A percentile compares a stretch with the other conserved stretches of the same genome.
Conservation (phyloP, 306 rosid genomes). For the Vigna trinervia region DNA sequence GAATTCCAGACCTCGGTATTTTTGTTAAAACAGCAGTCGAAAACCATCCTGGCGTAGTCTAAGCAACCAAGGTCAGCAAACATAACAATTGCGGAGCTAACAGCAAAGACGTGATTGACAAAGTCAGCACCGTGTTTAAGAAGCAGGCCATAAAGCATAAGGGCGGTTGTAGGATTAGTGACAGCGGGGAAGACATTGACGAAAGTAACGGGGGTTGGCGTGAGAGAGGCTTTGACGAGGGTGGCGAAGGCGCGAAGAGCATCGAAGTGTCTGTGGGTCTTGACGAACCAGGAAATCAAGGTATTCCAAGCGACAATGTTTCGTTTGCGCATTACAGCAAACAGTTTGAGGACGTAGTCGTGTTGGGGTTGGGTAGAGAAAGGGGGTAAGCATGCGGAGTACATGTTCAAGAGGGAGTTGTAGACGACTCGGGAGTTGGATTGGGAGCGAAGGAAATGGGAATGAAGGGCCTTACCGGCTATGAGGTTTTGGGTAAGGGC, state of each 20-base stretch:
- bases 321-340: slow-evolving; percentile 66
- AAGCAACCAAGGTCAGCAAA: slow-evolving; percentile 70
- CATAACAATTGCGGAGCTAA: slow-evolving; percentile 77
- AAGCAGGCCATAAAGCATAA: slow-evolving; percentile 59
- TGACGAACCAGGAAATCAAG: slow-evolving; percentile 74
- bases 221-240: slow-evolving; percentile 53
- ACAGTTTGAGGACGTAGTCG: slow-evolving; percentile 71
- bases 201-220: slow-evolving; percentile 71
- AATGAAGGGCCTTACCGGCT: slow-evolving; percentile 77
- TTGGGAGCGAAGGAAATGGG: slow-evolving; percentile 68
- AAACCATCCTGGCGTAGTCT: slow-evolving; percentile 63
- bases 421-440: slow-evolving; percentile 60
- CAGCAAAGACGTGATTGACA: slow-evolving; percentile 70
- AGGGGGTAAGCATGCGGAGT: slow-evolving; percentile 56
- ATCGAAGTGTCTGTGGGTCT: slow-evolving; percentile 55
- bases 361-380: slow-evolving; percentile 17
- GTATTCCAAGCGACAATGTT: slow-evolving; percentile 91
- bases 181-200: slow-evolving; percentile 77
- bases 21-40: slow-evolving; percentile 57
- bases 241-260: slow-evolving; percentile 58
- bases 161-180: slow-evolving; percentile 54
- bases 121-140: slow-evolving; percentile 63
- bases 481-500: slow-evolving; percentile 59
- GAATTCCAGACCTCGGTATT: slow-evolving; percentile 86
- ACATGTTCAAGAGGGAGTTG: slow-evolving; percentile 83